Evolutionary conservation across 2,329 filamentous ascomycete species (phyloP), one percentile per base, ranked within the genome.

Genomic region (Hypoxylon sp.): DNA sequence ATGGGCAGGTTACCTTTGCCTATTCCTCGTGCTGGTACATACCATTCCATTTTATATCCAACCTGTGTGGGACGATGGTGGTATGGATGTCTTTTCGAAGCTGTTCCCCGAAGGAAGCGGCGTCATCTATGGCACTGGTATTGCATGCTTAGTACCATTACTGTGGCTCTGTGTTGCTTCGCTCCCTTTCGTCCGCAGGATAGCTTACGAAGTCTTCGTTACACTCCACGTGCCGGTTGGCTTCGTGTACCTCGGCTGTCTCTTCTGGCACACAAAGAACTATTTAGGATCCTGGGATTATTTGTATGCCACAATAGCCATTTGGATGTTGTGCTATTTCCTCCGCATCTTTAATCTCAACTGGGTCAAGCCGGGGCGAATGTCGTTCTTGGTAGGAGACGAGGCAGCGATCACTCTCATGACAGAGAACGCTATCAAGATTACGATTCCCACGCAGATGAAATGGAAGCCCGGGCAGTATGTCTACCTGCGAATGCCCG

Each of bases 201-300:
- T 89, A 71, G 91, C 93, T 72, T 98, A 97, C 79, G 95, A 98
- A 78, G 80, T 94, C 0, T 98, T 98, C 76, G 89, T 95, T 17
- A 80, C 91, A 31, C 82, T 97, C 2, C 95, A 98, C 77, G 88
- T 94, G 0, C 94, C 95, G 0, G 91, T 94, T 9, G 91, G 93
- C 0, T 87, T 94, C 42, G 83, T 92, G 13, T 97, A 96, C 76
- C 83, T 98, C 5, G 94, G 87, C 1, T 87, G 97, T 78, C 85
- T 98, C 29, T 97, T 98, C 82, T 98, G 95, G 95, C 95, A 98
- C 80, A 96, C 93, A 75, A 92, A 94, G 80, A 97, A 98, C 80
- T 97, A 92, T 73, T 86, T 98, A 39, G 91, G 90, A 60, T 97
- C 94, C 0, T 98, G 94, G 94, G 85, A 88, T 76, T 98, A 98